A percentile compares a stretch with the other conserved stretches of the same genome.
phyloP scores from a whole-genome alignment of 2,329 filamentous ascomycete species.

The Fusarium incarnatum region DNA sequence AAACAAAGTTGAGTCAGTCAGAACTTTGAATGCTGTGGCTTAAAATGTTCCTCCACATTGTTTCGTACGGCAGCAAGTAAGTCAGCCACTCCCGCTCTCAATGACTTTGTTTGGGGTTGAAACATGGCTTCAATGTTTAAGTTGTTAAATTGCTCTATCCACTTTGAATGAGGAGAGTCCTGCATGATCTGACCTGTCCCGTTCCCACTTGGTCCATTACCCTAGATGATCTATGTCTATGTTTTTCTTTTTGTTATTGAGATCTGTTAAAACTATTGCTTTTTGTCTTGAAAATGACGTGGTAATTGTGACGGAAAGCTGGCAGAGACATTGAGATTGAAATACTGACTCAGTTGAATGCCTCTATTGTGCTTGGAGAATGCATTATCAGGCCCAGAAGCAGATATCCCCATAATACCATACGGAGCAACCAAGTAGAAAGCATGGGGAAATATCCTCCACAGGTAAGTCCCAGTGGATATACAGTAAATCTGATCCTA shows the following conservation, averaged over 20 bases:
- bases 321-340: neutral
- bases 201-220: neutral
- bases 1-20: neutral
- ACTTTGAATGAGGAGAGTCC: neutral
- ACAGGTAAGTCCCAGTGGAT: neutral
- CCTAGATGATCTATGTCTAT: neutral
- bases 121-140: conserved; percentile 16
- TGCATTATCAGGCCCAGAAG: neutral
- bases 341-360: neutral
- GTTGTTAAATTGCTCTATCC: neutral
- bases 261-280: neutral
- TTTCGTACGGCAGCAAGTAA: neutral
- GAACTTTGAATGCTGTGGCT: conserved; percentile 18
- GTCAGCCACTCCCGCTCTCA: conserved; percentile 33
- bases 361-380: neutral
- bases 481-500: neutral
- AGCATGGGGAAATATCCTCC: neutral
- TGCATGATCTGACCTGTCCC: conserved; percentile 1
- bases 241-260: neutral
- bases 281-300: neutral
- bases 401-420: neutral
- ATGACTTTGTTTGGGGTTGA: conserved; percentile 20
- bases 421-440: neutral
- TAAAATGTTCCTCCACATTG: conserved; percentile 13
- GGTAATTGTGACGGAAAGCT: neutral